phyloP scores from a whole-genome alignment of 2,329 filamentous ascomycete species.

The Ophiocordyceps polyrhachis-furcata region DNA sequence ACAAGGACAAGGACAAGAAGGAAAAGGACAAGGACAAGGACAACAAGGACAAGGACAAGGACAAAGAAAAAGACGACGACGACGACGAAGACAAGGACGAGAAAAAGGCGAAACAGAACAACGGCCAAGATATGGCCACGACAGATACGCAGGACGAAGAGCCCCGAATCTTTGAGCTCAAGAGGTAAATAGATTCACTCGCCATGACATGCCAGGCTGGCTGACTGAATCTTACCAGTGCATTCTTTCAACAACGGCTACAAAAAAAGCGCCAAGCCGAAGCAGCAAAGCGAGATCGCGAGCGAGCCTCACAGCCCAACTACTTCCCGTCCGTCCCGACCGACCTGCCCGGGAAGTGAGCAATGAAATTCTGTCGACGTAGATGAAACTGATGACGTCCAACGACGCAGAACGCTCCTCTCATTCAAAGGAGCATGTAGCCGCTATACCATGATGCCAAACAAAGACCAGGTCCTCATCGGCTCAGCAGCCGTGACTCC shows the following conservation, averaged over 20 bases:
- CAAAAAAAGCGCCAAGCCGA: constrained; percentile 41
- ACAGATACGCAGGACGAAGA: constrained; percentile 34
- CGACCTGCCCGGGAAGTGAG: constrained; percentile 23
- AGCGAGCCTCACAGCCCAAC: constrained; percentile 58
- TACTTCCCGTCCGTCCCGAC: constrained; percentile 77
- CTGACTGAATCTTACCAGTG: constrained; percentile 23
- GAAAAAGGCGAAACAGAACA: constrained; percentile 4
- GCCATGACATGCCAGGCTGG: neutral
- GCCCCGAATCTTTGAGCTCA: constrained; percentile 65
- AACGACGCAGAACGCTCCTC: too few relatives aligned
- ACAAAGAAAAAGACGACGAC: too few relatives aligned
- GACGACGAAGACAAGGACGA: neutral
- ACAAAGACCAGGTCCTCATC: too few relatives aligned
- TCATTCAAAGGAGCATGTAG: too few relatives aligned
- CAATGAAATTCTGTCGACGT: too few relatives aligned
- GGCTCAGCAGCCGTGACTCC: too few relatives aligned
- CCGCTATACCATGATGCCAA: too few relatives aligned
- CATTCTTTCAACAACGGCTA: constrained; percentile 73
- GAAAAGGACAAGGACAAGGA: constrained; percentile 10
- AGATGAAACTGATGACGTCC: too few relatives aligned
- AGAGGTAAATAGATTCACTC: constrained; percentile 38
- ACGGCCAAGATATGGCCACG: neutral
- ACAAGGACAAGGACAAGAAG: constrained; percentile 4
- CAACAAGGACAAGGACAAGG: constrained; percentile 20
- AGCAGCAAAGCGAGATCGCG: constrained; percentile 55